Percentiles rank a stretch among this genome's conserved stretches.
These are phyloP conservation scores for Cynanchum wilfordii DNA, from an alignment of 257 asterid species.

Conservation along the genomic window DNA sequence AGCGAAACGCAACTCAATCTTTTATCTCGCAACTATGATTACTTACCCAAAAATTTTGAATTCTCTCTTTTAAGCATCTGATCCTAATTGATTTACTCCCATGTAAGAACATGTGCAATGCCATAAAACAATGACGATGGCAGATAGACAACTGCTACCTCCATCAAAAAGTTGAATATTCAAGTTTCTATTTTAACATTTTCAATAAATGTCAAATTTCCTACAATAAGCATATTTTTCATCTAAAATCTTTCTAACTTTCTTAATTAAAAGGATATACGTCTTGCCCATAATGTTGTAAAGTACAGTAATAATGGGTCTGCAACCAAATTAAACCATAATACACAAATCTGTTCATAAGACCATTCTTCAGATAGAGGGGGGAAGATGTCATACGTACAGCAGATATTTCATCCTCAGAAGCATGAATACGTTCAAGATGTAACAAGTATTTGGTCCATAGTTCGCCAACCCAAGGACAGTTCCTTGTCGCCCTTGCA, in stretches of 20 bases:
- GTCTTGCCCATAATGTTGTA: too few relatives aligned
- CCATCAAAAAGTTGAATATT: too few relatives aligned
- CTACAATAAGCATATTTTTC: too few relatives aligned
- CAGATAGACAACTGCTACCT: neutral
- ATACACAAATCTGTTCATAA: neutral
- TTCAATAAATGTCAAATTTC: too few relatives aligned
- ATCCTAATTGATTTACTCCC: neutral
- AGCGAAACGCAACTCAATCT: neutral
- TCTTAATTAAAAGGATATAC: too few relatives aligned
- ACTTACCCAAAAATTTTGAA: neutral
- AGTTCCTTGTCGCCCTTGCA: conserved; percentile 87
- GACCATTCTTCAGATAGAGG: too few relatives aligned
- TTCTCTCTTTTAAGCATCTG: too few relatives aligned
- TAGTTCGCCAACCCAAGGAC: conserved; percentile 89
- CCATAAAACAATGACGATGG: too few relatives aligned
- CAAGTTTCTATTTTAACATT: too few relatives aligned
- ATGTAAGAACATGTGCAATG: neutral
- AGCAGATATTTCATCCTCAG: conserved; percentile 67
- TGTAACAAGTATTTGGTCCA: conserved; percentile 81
- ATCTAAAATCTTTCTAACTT: too few relatives aligned
- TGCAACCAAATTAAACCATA: neutral
- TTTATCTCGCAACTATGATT: neutral
- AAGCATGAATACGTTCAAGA: conserved; percentile 73
- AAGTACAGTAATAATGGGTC: neutral
- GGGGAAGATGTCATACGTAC: conserved; percentile 36